These are phyloP conservation scores for Alternaria longipes DNA, from an alignment of 2,329 filamentous ascomycete genomes.

Conservation along the genomic window DNA sequence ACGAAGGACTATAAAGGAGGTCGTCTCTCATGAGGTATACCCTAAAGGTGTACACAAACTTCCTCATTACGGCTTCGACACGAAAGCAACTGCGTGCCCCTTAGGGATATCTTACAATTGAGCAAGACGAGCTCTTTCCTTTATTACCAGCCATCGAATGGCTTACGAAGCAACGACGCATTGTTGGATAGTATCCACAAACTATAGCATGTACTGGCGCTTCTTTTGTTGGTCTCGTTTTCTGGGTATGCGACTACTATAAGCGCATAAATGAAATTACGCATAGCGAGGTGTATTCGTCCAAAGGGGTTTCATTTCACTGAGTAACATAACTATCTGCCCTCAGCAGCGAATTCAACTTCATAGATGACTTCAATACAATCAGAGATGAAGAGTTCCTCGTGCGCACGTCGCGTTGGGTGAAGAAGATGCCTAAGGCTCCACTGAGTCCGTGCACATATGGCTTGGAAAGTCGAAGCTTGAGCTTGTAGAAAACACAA, in stretches of 20 bases:
- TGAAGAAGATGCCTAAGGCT: slow-evolving; percentile 2
- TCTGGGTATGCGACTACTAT: not conserved
- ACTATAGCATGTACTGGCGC: slow-evolving; percentile 22
- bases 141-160: not conserved
- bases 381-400: not conserved
- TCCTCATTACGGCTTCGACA: too few relatives aligned
- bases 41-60: too few relatives aligned
- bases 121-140: too few relatives aligned
- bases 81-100: too few relatives aligned
- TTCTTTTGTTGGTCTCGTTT: not conserved
- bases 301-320: slow-evolving; percentile 2
- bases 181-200: not conserved
- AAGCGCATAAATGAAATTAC: slow-evolving; percentile 16
- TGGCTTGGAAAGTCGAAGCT: slow-evolving; percentile 8
- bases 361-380: not conserved
- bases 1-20: not conserved
- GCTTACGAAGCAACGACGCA: not conserved
- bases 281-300: slow-evolving; percentile 42
- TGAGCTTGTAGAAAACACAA: slow-evolving; percentile 8
- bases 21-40: too few relatives aligned
- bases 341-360: not conserved
- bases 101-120: too few relatives aligned
- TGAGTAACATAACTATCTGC: not conserved
- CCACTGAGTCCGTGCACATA: slow-evolving; percentile 15
- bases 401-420: not conserved